phyloP scores from a whole-genome alignment of 192 early-diverging fungal genomes.

The Coemansia sp. region DNA sequence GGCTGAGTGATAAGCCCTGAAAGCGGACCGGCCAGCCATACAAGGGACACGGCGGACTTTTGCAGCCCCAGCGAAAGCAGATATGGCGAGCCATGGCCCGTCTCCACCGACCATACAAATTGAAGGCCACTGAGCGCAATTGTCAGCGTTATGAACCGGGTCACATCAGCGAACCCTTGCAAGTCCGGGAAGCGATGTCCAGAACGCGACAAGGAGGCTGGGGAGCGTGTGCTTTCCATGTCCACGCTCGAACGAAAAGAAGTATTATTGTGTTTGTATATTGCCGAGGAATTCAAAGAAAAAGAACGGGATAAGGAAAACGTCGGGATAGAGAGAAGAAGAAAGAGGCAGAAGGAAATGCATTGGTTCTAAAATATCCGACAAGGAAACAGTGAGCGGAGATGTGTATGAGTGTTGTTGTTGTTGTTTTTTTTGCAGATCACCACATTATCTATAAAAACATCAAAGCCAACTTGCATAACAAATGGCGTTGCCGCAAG shows the following conservation, averaged over 20 bases:
- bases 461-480: too few species aligned
- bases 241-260: background rate
- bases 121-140: slow-evolving; percentile 53
- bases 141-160: slow-evolving; percentile 45
- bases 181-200: background rate
- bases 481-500: too few species aligned
- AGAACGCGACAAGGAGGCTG: background rate
- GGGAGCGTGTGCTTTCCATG: background rate
- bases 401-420: too few species aligned
- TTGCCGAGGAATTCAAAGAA: background rate
- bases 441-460: too few species aligned
- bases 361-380: background rate
- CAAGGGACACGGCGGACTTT: slow-evolving; percentile 80
- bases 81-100: slow-evolving; percentile 75
- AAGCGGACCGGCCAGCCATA: slow-evolving; percentile 93
- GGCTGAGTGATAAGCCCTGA: slow-evolving; percentile 79
- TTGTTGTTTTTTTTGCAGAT: too few species aligned
- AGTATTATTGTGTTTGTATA: background rate
- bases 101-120: slow-evolving; percentile 56
- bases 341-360: background rate
- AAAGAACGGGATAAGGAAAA: background rate
- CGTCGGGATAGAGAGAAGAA: background rate
- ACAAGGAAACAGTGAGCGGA: background rate
- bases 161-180: slow-evolving; percentile 8
- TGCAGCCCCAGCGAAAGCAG: slow-evolving; percentile 79